phyloP scores from a whole-genome alignment of 192 early-diverging fungal genomes.

The Chytriomyces hyalinus region DNA sequence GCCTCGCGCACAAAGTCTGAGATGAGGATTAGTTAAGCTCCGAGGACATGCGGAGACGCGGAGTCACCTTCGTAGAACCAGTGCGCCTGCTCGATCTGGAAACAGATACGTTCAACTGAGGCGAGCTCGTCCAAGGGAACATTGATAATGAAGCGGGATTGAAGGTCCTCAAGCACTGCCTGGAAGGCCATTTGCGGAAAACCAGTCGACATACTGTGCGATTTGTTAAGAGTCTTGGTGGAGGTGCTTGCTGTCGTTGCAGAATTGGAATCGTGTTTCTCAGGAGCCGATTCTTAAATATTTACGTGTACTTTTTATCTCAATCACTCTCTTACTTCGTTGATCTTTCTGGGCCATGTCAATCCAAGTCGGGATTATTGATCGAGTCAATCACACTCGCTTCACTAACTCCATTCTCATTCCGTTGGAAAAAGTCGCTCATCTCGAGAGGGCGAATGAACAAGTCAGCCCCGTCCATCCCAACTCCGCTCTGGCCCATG shows the following conservation, averaged over 20 bases:
- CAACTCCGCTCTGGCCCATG: not conserved
- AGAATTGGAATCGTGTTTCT: no score
- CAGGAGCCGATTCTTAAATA: no score
- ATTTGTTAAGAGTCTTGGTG: not conserved
- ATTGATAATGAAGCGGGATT: conserved; percentile 98
- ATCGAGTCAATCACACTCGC: not conserved
- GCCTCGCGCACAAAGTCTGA: conserved; percentile 90
- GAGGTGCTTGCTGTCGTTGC: no score
- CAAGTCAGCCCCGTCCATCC: conserved; percentile 26
- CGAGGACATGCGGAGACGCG: no score
- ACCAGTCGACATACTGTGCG: not conserved
- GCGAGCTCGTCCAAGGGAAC: conserved; percentile 93
- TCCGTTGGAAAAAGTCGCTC: conserved; percentile 41
- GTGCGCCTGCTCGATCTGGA: conserved; percentile 98
- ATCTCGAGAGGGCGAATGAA: conserved; percentile 42
- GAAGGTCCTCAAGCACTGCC: conserved; percentile 87
- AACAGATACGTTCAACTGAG: conserved; percentile 95
- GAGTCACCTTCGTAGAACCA: conserved; percentile 86
- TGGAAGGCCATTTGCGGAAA: conserved; percentile 65
- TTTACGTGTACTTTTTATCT: no score
- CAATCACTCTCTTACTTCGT: no score
- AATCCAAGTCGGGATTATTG: not conserved
- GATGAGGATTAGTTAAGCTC: no score
- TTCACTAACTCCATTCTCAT: not conserved
- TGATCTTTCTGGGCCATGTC: not conserved